These are phyloP conservation scores for Saccharomyces hybrid DNA, from an alignment of 1,139 yeast genomes.

Conservation along the genomic window DNA sequence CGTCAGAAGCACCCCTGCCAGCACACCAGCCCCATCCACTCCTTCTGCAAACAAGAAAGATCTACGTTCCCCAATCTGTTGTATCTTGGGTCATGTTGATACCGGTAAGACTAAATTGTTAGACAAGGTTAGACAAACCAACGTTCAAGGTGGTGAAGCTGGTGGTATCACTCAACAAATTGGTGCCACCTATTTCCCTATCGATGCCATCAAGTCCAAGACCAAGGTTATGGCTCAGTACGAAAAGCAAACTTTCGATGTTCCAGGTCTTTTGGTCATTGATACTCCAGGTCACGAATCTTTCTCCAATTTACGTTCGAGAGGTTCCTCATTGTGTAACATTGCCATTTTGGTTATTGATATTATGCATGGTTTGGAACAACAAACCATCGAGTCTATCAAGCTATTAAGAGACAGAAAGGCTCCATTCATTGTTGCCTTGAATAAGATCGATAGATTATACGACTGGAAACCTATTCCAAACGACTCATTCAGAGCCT, in stretches of 20 bases:
- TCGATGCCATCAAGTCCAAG: constrained; percentile 83
- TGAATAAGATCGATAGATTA: constrained; percentile 94
- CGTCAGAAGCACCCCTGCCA: constrained; percentile 23
- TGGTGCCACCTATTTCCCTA: constrained; percentile 99
- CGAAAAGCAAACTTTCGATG: constrained; percentile 82
- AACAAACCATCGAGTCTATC: constrained; percentile 91
- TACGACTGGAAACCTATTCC: constrained; percentile 90
- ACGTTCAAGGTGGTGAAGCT: constrained; percentile 99
- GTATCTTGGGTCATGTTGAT: constrained; percentile 99
- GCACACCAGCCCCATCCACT: constrained; percentile 18
- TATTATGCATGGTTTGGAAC: constrained; percentile 98
- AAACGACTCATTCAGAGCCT: constrained; percentile 92
- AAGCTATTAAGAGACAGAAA: constrained; percentile 88
- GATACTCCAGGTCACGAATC: constrained; percentile 99
- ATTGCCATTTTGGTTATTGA: constrained; percentile 97
- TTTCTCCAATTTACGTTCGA: constrained; percentile 90
- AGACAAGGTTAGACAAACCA: constrained; percentile 96
- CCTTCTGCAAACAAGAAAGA: constrained; percentile 34
- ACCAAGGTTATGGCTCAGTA: constrained; percentile 84
- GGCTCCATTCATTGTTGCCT: constrained; percentile 95
- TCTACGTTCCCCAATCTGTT: constrained; percentile 96
- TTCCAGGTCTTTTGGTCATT: constrained; percentile 91
- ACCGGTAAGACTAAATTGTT: constrained; percentile 96
- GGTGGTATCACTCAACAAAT: constrained; percentile 99
- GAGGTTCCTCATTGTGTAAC: constrained; percentile 98